phyloP scores from a whole-genome alignment of 2,329 filamentous ascomycete genomes.

The Alternaria infectoria region DNA sequence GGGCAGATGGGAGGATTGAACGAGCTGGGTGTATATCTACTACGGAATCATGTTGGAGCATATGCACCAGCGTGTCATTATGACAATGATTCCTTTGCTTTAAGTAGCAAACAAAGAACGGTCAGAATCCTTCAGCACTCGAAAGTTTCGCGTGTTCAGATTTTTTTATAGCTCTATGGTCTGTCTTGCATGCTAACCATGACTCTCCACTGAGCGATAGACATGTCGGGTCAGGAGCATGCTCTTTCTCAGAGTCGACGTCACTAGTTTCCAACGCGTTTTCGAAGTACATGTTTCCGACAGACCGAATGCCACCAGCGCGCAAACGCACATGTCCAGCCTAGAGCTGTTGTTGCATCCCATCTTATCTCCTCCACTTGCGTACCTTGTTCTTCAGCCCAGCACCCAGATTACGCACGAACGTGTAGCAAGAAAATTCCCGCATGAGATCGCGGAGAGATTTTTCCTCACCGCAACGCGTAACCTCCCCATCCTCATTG shows the following conservation, averaged over 20 bases:
- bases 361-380: neutral
- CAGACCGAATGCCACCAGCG: neutral
- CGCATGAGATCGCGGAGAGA: neutral
- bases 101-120: neutral
- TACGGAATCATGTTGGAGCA: neutral
- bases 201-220: neutral
- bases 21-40: neutral
- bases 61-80: neutral
- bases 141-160: neutral
- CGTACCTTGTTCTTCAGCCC: neutral
- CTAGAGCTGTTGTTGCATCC: neutral
- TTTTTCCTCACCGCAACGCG: neutral
- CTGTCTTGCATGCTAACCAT: neutral
- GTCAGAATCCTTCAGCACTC: neutral
- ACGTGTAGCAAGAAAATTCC: neutral
- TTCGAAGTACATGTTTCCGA: neutral
- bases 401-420: neutral
- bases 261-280: neutral
- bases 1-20: neutral
- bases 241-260: neutral
- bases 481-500: neutral
- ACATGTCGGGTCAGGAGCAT: neutral
- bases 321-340: neutral
- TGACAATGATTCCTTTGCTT: neutral
- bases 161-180: neutral